Evolutionary conservation across 257 asterid genomes (phyloP), one percentile per base, ranked within the genome.

Genomic region (Voacanga thouarsii): DNA sequence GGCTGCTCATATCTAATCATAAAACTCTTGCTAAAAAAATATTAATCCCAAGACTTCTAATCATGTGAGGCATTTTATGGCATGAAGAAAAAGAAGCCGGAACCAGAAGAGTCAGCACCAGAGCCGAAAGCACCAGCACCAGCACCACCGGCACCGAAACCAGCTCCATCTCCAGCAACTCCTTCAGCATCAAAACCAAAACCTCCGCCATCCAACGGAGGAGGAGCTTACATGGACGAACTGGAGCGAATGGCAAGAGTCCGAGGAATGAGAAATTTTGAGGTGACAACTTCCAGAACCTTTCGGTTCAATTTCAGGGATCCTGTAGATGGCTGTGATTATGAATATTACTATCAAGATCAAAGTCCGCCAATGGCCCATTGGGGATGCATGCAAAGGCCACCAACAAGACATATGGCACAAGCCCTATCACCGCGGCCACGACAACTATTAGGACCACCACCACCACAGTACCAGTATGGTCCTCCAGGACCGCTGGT

Each of bases 271-370:
- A 65, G 53, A 59, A 53, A 53, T 7, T 18, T 74, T 24, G 77
- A 41, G 41, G 26, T n/a, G 66, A 59, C 66, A n/a, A 65, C 55
- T 26, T 56, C 78, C 14, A 59, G 57, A 51, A 75, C 78, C 18
- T 57, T 65, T 30, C 59, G 78, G 15, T 30, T 14, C 15, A 59
- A 59, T 2, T 1, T 12, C 24, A 37, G 7, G 0, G 33, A 75
- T 24, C 61, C 56, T 21, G 16, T 24, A 0, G 66, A 59, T 59
- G 53, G 30, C 10, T 30, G 45, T 11, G 26, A 30, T 2, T 30
- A 59, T 41, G 71, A 61, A 24, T 59, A 59, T 59, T 61, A 2
- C 21, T 1, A 30, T 15, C 16, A 4, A 15, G 30, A 21, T 37
- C 75, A 60, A 7, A 5, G n/a, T 30, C 71, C 45, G 3, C 74